These are phyloP conservation scores for Prunus mira DNA, from an alignment of 306 rosid genomes.

Conservation along the genomic window DNA sequence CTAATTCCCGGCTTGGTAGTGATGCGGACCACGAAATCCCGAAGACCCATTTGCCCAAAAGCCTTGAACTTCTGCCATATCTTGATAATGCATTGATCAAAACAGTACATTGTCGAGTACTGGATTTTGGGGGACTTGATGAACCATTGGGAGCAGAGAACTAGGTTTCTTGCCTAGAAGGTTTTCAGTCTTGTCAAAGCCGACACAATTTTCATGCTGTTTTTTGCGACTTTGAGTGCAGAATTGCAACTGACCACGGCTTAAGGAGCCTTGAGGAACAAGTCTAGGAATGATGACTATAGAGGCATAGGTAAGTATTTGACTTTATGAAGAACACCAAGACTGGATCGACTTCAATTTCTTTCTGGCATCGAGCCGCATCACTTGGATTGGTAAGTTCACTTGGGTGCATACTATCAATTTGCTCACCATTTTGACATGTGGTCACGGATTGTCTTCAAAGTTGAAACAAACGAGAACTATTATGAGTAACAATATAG, in stretches of 20 bases:
- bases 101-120: constrained; percentile 88
- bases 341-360: no score
- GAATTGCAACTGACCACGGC: constrained; percentile 72
- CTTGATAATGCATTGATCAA: constrained; percentile 81
- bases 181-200: constrained; percentile 44
- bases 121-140: constrained; percentile 81
- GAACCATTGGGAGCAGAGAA: constrained; percentile 47
- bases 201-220: constrained; percentile 75
- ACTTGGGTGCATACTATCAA: background rate
- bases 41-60: constrained; percentile 14
- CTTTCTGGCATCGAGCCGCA: accelerated
- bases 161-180: constrained; percentile 51
- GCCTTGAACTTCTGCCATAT: constrained; percentile 50
- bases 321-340: constrained; percentile 54
- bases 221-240: constrained; percentile 77
- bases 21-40: constrained; percentile 40
- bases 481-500: background rate
- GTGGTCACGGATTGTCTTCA: background rate
- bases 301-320: constrained; percentile 68
- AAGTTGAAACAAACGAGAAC: background rate
- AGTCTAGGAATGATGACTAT: constrained; percentile 63
- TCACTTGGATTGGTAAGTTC: background rate
- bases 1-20: constrained; percentile 58
- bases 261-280: constrained; percentile 70
- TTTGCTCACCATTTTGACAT: background rate